These are phyloP conservation scores for Fusarium lateritium DNA, from an alignment of 2,329 filamentous ascomycete genomes.

Conservation along the genomic window DNA sequence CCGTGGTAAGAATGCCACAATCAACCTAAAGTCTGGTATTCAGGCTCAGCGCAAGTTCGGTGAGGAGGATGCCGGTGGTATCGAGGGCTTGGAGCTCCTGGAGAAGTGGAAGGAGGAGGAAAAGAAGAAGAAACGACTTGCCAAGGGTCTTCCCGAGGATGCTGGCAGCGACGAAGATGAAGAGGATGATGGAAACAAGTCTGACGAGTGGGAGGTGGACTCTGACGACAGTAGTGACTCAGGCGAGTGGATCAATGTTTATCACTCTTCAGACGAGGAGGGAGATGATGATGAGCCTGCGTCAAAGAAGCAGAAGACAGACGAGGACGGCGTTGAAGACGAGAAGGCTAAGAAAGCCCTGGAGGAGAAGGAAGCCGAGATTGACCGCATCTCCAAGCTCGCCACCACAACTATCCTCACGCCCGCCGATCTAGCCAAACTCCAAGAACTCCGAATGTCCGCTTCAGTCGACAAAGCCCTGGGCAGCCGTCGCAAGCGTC, in stretches of 20 bases:
- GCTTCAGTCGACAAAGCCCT: constrained; percentile 78
- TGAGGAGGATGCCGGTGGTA: constrained; percentile 83
- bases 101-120: constrained; percentile 96
- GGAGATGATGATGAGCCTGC: constrained; percentile 77
- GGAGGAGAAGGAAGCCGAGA: constrained; percentile 59
- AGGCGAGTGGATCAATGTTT: constrained; percentile 94
- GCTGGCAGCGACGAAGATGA: constrained; percentile 73
- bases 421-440: constrained; percentile 94
- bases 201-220: constrained; percentile 73
- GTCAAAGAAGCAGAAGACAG: constrained; percentile 61
- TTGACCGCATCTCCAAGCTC: constrained; percentile 75
- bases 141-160: constrained; percentile 76
- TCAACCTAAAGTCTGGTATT: constrained; percentile 83
- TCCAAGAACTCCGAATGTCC: constrained; percentile 86
- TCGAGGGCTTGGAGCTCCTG: constrained; percentile 92
- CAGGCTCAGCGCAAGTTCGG: constrained; percentile 85
- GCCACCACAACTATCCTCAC: constrained; percentile 96
- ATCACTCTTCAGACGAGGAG: constrained; percentile 82
- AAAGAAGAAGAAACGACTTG: constrained; percentile 78
- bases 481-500: constrained; percentile 62
- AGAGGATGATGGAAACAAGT: constrained; percentile 69
- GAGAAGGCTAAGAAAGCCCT: constrained; percentile 58
- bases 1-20: constrained; percentile 90
- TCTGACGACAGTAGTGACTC: constrained; percentile 77
- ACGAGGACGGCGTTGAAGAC: constrained; percentile 52